Conservation (phyloP, 306 rosid species). For the Morella rubra region DNA sequence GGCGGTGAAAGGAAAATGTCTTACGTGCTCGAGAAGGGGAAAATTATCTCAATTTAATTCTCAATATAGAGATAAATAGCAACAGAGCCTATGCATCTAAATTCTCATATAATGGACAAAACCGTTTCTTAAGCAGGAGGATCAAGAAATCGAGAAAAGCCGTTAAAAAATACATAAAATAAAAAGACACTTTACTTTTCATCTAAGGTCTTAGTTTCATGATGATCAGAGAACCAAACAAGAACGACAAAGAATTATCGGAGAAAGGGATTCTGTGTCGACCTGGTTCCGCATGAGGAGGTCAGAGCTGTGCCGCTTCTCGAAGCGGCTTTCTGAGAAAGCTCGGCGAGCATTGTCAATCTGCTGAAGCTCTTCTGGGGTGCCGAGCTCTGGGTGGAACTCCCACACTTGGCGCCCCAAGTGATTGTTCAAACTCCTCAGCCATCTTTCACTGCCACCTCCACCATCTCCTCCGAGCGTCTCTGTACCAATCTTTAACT, state of each 20-base stretch:
- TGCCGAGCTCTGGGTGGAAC: constrained; percentile 59
- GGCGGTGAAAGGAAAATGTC: too few species aligned
- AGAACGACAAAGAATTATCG: neutral
- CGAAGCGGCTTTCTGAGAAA: constrained; percentile 50
- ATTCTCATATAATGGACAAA: too few species aligned
- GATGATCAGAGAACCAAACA: neutral
- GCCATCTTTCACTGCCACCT: constrained; percentile 59
- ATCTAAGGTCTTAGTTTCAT: neutral
- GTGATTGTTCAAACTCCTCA: constrained; percentile 61
- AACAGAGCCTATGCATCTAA: too few species aligned
- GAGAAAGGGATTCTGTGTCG: neutral
- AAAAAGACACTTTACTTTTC: too few species aligned
- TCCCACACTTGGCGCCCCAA: constrained; percentile 82
- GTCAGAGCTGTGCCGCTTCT: constrained; percentile 68
- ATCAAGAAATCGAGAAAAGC: too few species aligned
- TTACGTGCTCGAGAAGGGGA: too few species aligned
- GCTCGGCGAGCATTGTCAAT: constrained; percentile 52
- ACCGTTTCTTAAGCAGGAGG: too few species aligned
- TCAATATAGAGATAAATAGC: too few species aligned
- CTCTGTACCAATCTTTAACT: constrained; percentile 52
- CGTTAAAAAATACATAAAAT: too few species aligned
- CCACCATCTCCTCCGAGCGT: neutral
- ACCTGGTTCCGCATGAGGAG: constrained; percentile 88
- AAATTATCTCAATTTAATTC: too few species aligned
- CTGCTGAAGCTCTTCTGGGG: constrained; percentile 44